Percentiles rank a stretch among this genome's conserved stretches.
Evolutionary conservation across 2,329 filamentous ascomycete species (phyloP).

Genomic region (Plectosphaerella sp.): DNA sequence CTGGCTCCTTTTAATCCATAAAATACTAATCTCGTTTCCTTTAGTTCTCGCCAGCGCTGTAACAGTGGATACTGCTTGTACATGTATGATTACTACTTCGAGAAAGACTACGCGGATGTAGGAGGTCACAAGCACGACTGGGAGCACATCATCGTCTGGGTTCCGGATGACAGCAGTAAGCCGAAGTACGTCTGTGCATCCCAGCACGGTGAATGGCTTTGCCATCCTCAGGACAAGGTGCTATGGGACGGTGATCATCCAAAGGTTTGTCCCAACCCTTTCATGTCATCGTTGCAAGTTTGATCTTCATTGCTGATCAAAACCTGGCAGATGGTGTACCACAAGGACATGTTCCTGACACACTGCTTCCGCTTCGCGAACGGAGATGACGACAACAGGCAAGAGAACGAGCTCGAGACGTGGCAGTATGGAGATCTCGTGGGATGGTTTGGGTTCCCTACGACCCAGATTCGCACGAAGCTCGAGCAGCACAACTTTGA

Average conservation of each 20-base stretch:
- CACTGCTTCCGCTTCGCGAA: background rate
- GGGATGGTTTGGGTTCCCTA: background rate
- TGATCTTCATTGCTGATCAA: no score
- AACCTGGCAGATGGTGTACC: background rate
- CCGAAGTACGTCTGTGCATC: background rate
- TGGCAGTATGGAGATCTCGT: background rate
- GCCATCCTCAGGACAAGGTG: background rate
- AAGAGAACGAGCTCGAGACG: background rate
- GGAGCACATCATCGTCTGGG: slow-evolving; percentile 23
- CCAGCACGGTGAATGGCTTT: background rate
- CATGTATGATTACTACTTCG: slow-evolving; percentile 23
- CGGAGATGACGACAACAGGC: background rate
- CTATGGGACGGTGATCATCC: background rate
- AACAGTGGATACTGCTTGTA: slow-evolving; percentile 26
- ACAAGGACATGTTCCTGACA: background rate
- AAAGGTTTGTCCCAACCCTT: background rate
- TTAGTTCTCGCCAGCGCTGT: slow-evolving; percentile 21
- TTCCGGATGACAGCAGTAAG: background rate
- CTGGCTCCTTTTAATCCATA: no score
- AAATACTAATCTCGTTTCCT: no score
- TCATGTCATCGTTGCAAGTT: no score
- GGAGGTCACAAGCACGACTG: slow-evolving; percentile 32
- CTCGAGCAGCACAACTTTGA: background rate
- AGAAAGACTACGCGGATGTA: slow-evolving; percentile 17
- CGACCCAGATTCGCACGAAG: background rate